phyloP scores from a whole-genome alignment of 2,329 filamentous ascomycete genomes.

The Paecilomyces sp. region DNA sequence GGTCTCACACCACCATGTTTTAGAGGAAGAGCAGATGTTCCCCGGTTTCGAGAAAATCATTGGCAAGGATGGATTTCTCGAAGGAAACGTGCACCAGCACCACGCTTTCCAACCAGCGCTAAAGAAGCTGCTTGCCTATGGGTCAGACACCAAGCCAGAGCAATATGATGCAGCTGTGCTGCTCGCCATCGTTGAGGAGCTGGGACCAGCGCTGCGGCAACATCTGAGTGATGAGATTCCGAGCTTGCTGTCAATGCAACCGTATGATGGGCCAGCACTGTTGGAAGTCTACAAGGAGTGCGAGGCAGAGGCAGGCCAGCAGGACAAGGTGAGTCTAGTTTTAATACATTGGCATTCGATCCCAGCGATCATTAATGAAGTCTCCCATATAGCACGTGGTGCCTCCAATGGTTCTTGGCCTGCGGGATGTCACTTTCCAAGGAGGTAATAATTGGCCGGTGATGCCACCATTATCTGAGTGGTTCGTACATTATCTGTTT shows the following conservation, averaged over 20 bases:
- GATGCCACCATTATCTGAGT: neutral
- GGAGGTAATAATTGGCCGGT: neutral
- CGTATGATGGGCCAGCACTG: neutral
- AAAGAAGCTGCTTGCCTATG: neutral
- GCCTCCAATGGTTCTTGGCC: neutral
- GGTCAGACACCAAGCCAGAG: neutral
- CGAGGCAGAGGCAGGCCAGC: neutral
- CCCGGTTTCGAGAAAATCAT: slow-evolving; percentile 1
- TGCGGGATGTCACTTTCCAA: neutral
- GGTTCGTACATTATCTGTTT: neutral
- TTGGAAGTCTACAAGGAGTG: slow-evolving; percentile 1
- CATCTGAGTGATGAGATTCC: slow-evolving; percentile 1
- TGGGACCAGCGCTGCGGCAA: neutral
- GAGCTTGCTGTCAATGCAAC: neutral
- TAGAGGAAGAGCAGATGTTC: slow-evolving; percentile 1
- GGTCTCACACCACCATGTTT: neutral
- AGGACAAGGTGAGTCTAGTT: neutral
- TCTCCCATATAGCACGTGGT: neutral
- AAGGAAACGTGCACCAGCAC: slow-evolving; percentile 2
- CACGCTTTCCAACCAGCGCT: slow-evolving; percentile 1
- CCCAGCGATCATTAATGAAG: neutral
- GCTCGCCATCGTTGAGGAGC: neutral
- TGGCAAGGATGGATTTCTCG: neutral
- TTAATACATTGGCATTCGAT: neutral
- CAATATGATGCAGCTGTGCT: neutral